Evolutionary conservation across 768 basidiomycete species (phyloP).

Genomic region (Phanerodontia chrysosporium): DNA sequence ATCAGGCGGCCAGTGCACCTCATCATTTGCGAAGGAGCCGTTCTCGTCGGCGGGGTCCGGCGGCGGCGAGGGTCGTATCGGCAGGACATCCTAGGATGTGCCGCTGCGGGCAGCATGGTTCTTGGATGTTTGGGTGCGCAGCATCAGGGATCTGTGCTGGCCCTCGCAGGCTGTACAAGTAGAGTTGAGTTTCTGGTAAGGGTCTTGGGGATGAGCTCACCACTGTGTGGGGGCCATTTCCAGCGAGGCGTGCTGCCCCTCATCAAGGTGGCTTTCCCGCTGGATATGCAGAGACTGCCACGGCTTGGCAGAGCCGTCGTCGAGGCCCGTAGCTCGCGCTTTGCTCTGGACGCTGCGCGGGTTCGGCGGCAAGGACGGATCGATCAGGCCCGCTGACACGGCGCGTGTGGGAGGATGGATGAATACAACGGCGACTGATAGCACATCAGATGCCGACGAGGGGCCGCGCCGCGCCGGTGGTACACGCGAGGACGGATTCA

Average conservation of each 20-base stretch:
- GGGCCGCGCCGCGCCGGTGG: background rate
- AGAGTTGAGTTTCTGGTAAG: background rate
- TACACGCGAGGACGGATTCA: background rate
- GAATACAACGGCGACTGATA: background rate
- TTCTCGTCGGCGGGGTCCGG: no score
- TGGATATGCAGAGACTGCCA: no score
- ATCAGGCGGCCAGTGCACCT: no score
- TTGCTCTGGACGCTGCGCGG: no score
- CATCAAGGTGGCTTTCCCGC: no score
- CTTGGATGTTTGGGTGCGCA: background rate
- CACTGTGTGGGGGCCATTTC: background rate
- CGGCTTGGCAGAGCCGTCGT: no score
- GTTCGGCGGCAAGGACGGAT: background rate
- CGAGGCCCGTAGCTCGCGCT: no score
- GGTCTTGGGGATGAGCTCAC: background rate
- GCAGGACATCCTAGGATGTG: no score
- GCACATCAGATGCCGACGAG: slow-evolving; percentile 8
- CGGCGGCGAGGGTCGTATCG: no score
- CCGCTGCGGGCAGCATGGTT: background rate
- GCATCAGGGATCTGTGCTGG: background rate
- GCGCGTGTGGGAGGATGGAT: background rate
- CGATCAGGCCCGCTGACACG: background rate
- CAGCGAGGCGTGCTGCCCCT: background rate
- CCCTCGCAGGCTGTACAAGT: background rate
- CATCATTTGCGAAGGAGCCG: no score